Evolutionary conservation across 106 monocot species (phyloP).

Genomic region (Allium sativum): DNA sequence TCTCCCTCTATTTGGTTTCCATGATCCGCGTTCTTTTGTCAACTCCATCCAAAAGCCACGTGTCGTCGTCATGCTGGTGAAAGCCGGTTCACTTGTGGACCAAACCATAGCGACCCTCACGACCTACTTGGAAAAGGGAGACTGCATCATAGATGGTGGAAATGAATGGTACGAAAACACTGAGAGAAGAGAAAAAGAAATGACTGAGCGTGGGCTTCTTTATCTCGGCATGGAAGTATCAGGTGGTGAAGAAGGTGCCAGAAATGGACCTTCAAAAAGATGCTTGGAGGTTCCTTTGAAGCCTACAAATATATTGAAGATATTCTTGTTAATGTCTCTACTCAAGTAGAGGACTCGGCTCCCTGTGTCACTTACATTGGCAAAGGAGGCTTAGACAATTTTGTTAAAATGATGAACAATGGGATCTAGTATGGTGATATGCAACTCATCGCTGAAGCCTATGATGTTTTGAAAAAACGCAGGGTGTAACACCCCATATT

Average conservation of each 20-base stretch:
- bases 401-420: slow-evolving; percentile 53
- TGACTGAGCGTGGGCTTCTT: slow-evolving; percentile 34
- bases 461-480: slow-evolving; percentile 46
- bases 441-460: slow-evolving; percentile 49
- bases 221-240: slow-evolving; percentile 55
- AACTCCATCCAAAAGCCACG: slow-evolving; percentile 39
- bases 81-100: slow-evolving; percentile 46
- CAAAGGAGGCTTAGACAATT: slow-evolving; percentile 44
- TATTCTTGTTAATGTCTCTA: slow-evolving; percentile 42
- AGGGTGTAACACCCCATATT: too few relatives aligned
- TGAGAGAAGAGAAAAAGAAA: slow-evolving; percentile 36
- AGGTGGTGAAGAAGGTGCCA: slow-evolving; percentile 45
- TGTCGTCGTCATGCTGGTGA: slow-evolving; percentile 42
- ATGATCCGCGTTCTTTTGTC: slow-evolving; percentile 30
- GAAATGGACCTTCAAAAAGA: slow-evolving; percentile 39
- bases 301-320: slow-evolving; percentile 40
- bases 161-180: slow-evolving; percentile 60
- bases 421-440: slow-evolving; percentile 55
- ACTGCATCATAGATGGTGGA: slow-evolving; percentile 48
- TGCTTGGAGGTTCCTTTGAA: slow-evolving; percentile 42
- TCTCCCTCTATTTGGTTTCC: slow-evolving; percentile 36
- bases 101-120: slow-evolving; percentile 41
- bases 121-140: slow-evolving; percentile 31
- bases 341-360: slow-evolving; percentile 39
- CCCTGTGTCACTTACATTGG: slow-evolving; percentile 49